Evolutionary conservation across 345 rosid species (phyloP), one percentile per base, ranked within the genome.

Genomic region (Reutealis trisperma): DNA sequence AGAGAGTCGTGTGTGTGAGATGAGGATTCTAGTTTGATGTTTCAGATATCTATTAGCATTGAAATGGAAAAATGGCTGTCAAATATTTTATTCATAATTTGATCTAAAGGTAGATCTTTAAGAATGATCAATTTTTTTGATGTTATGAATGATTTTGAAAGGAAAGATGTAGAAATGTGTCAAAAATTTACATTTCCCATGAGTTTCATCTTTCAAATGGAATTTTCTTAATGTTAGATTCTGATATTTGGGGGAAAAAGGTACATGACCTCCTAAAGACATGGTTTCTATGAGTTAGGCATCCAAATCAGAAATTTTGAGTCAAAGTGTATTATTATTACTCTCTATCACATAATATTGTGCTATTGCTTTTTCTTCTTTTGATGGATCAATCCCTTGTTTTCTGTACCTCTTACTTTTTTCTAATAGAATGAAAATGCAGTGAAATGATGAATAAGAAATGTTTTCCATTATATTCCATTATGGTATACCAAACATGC

Each of bases 341-440:
- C 24, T 41, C 18, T 8, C n/a, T 15, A 47, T 49, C 34, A 24
- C 55, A 45, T 11, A 25, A 49, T 24, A 22, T 49, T 68, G 47
- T 65, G n/a, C 4, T 68, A 68, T 68, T 30, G 63, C 60, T 71
- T 21, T 66, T 4, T 66, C 52, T 44, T 42, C 22, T 66, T 66
- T 21, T 21, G 6, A 58, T 58, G 61, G 61, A 58, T 58, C 24
- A 21, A 21, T 4, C 61, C 37, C 37, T 34, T 34, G 37, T 34
- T 34, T 34, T 34, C 37, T 34, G 37, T 34, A 34, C 5, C 37
- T 34, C 37, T 34, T 34, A 27, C 30, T 34, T 34, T 34, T 34
- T 34, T 34, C 3, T 34, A 34, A 34, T 34, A 34, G 3, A 34
- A 34, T 34, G 37, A 34, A 34, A 34, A 34, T 34, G 37, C 37